Conservation (phyloP, 768 basidiomycete genomes). For the Tylopilus rubrobrunneus region DNA sequence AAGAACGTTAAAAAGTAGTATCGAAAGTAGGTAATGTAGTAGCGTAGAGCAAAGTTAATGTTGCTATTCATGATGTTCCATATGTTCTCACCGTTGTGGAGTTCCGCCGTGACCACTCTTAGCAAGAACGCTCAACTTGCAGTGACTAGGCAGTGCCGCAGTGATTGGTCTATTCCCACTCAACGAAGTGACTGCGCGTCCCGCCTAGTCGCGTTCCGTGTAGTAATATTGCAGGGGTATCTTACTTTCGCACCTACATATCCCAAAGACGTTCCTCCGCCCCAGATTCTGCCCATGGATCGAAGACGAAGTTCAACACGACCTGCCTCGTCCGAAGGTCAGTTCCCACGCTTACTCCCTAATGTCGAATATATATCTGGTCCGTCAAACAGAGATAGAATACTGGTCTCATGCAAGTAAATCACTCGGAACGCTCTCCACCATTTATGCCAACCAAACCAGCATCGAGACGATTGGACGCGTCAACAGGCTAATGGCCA, state of each 20-base stretch:
- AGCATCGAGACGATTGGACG: conserved; percentile 61
- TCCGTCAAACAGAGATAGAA: conserved; percentile 54
- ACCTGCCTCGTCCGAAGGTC: conserved; percentile 77
- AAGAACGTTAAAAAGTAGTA: neutral
- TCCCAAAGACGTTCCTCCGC: neutral
- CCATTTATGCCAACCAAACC: conserved; percentile 46
- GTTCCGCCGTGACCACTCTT: conserved; percentile 17
- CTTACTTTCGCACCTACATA: neutral
- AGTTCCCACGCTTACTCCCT: conserved; percentile 25
- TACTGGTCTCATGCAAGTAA: conserved; percentile 69
- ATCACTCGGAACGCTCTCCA: conserved; percentile 53
- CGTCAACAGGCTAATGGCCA: conserved; percentile 67
- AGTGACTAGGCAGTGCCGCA: neutral
- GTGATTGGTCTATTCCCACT: neutral
- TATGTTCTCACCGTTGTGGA: conserved; percentile 4
- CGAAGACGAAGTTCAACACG: conserved; percentile 60
- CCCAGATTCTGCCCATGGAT: conserved; percentile 45
- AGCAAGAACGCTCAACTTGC: neutral
- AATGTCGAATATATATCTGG: conserved; percentile 6
- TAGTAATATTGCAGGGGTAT: conserved; percentile 2
- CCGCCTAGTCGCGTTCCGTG: conserved; percentile 3
- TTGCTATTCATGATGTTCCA: neutral
- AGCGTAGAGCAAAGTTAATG: neutral
- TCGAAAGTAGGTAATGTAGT: neutral
- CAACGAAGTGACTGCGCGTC: conserved; percentile 4